Base-by-base conservation (phyloP, 371 early-diverging fungal genomes). In the Haplosporangium sp. region DNA sequence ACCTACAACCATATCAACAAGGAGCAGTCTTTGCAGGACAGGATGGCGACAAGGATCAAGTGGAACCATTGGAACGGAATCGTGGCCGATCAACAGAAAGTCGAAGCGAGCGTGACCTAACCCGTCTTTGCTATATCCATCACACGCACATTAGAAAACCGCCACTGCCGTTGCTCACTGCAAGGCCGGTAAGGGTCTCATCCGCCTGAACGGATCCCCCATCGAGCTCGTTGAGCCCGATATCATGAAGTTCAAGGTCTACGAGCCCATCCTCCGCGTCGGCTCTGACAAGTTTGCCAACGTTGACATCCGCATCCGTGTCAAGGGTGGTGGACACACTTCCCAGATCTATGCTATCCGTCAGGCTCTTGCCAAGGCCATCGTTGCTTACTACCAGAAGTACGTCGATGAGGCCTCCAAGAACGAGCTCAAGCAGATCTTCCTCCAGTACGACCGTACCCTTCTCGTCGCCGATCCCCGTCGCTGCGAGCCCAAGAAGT, bases 401-500 rank as follows among this genome's bases (percentile, higher is more conserved):
- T 97, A 81, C 86, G 96, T 98, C 75, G 99, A 99, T 88, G 99
- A 99, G 86, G 98, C 98, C 71, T 91, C 97, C 84, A 99, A 98
- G 95, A 96, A 96, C 91, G 99, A 99, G 86, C 94, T 99, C 88
- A 96, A 96, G 91, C 96, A 98, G 74, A 87, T 91, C 67, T 91
- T 99, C 62, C 89, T 96, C 81, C 89, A 91, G 82, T 99, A 96
- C 90, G 99, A 99, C 90, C 97, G 99, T 89, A 94, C 96, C 82
- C 95, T 99, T 64, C 92, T 99, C 62, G 99, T 99, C 72, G 96
- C 99, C 70, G 99, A 99, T 88, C 97, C 99, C 74, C 98, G 99
- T 89, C 98, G 99, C 87, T 95, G 96, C 91, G 99, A 99, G 87
- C 98, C 99, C 90, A 99, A 99, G 99, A 99, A 99, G 92, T 99